Evolutionary conservation across 768 basidiomycete genomes (phyloP).

Genomic region (Lyophyllum atratum): DNA sequence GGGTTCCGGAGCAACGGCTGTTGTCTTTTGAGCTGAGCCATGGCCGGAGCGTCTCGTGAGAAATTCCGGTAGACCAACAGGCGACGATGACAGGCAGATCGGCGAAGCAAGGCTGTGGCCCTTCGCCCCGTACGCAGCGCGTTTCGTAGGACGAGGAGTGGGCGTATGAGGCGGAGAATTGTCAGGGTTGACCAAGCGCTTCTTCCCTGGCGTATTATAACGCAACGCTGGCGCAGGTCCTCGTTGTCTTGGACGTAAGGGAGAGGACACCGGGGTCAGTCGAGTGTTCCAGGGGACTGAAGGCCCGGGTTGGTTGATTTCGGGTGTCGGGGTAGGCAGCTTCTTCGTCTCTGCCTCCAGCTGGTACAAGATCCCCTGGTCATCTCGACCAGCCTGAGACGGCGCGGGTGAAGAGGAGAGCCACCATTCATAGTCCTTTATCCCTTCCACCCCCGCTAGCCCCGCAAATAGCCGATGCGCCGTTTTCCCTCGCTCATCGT

Average conservation of each 20-base stretch:
- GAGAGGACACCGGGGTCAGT: constrained; percentile 24
- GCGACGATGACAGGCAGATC: constrained; percentile 24
- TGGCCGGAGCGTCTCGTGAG: neutral
- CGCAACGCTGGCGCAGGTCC: constrained; percentile 1
- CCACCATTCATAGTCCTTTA: constrained; percentile 34
- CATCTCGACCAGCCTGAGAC: constrained; percentile 2
- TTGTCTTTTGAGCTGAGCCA: neutral
- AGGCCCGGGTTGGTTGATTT: neutral
- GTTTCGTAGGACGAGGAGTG: constrained; percentile 11
- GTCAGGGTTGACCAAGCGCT: neutral
- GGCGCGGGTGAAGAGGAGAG: constrained; percentile 9
- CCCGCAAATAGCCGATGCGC: constrained; percentile 58
- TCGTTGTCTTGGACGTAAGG: constrained; percentile 4
- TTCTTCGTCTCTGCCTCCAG: neutral
- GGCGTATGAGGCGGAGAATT: constrained; percentile 1
- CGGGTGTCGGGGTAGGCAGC: neutral
- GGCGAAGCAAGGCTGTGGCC: constrained; percentile 24
- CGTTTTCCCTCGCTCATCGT: constrained; percentile 56
- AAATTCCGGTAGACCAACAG: constrained; percentile 3
- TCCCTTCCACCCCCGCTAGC: constrained; percentile 36
- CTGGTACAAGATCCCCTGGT: neutral
- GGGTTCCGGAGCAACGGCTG: neutral
- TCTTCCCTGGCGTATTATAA: neutral
- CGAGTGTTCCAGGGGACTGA: constrained; percentile 15
- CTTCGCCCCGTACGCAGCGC: neutral